Conservation (phyloP, 108 stramenopile genomes). For the Discostella pseudostelligera region DNA sequence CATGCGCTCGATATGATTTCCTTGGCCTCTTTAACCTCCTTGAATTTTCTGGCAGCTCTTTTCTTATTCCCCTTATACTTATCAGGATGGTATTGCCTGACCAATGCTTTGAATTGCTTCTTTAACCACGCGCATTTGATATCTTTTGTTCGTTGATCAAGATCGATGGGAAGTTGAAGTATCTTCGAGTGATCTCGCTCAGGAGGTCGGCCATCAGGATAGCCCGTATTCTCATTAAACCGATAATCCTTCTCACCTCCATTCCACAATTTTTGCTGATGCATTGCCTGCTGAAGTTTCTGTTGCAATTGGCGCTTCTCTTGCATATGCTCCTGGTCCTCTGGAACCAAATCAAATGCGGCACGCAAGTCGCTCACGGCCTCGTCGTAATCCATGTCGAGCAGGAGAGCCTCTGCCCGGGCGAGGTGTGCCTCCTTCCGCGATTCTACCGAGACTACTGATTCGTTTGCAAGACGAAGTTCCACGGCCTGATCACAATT, state of each 20-base stretch:
- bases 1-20: slow-evolving; percentile 51
- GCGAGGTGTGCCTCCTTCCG: slow-evolving; percentile 52
- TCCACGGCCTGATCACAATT: slow-evolving; percentile 57
- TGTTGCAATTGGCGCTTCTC: slow-evolving; percentile 47
- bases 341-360: slow-evolving; percentile 54
- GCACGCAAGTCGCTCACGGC: slow-evolving; percentile 54
- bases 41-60: slow-evolving; percentile 53
- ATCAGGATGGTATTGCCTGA: slow-evolving; percentile 55
- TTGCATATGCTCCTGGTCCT: slow-evolving; percentile 29
- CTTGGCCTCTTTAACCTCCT: slow-evolving; percentile 61
- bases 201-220: slow-evolving; percentile 57
- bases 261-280: slow-evolving; percentile 54
- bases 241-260: slow-evolving; percentile 50
- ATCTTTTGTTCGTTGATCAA: slow-evolving; percentile 44
- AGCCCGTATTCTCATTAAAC: slow-evolving; percentile 57
- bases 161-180: slow-evolving; percentile 57
- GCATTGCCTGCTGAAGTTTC: slow-evolving; percentile 47
- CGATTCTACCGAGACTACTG: slow-evolving; percentile 29
- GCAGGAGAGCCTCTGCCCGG: slow-evolving; percentile 51
- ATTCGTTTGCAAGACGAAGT: slow-evolving; percentile 27
- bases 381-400: slow-evolving; percentile 63
- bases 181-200: slow-evolving; percentile 61
- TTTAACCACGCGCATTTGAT: slow-evolving; percentile 56
- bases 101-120: slow-evolving; percentile 59
- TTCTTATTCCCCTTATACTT: slow-evolving; percentile 62